Base-by-base conservation (phyloP, 2,329 filamentous ascomycete species). In the Colletotrichum liaoningense region DNA sequence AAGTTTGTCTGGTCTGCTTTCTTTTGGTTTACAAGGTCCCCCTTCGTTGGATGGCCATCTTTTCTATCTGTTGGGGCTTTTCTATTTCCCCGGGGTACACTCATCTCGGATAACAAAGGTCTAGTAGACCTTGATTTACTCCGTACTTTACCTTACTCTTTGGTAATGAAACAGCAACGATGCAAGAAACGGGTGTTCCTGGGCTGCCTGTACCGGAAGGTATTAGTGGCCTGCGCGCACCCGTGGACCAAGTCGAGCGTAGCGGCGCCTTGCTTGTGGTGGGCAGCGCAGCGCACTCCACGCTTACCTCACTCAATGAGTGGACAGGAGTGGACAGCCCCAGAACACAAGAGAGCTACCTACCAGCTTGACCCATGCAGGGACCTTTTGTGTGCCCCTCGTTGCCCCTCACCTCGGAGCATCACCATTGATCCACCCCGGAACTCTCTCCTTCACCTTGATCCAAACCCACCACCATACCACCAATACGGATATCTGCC, bases 311-410 rank as follows among this genome's bases (percentile, higher is more conserved):
- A 65, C 38, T 42, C 38, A 42, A 19, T 49, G 16, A 55, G 42
- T 49, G 35, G 33, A 35, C 24, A 11, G n/a, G 35, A 33, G 33
- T 42, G 38, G 42, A 49, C 42, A 22, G 19, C 42, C 42, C 19
- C 42, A n/a, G 38, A 42, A 9, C 49, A 16, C 57, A 52, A n/a
- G 56, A 30, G 63, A 56, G n/a, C 33, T 35, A 57, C 33, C 33
- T 35, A 57, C 33, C 63, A 65, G 65, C 71, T 62, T 71, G 56
- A 73, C 67, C 68, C 72, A 74, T 72, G 72, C 69, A 74, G 72
- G 72, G 72, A 67, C 72, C 72, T 68, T 74, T 74, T 72, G 69
- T 74, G 42, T 73, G 69, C 72, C 72, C 72, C 72, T 74, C 72
- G 57, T 68, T 74, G 72, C 72, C 72, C 72, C 72, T 72, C 72